Conservation (phyloP, 2,329 filamentous ascomycete genomes). For the Exserohilum turcica region DNA sequence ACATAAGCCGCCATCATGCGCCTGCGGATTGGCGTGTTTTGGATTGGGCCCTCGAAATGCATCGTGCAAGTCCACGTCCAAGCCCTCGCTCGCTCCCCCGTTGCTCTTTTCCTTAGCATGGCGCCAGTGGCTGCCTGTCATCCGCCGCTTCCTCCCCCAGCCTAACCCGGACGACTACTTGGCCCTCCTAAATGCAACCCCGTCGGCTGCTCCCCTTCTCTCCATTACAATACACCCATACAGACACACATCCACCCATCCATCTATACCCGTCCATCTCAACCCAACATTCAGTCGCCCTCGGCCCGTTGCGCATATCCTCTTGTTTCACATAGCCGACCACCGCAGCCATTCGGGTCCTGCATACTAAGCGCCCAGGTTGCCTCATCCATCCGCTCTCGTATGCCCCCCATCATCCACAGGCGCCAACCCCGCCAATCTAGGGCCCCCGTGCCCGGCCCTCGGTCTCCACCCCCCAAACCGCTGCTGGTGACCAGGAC, state of each 20-base stretch:
- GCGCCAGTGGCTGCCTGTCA: slow-evolving; percentile 34
- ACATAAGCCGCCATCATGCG: slow-evolving; percentile 30
- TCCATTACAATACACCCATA: slow-evolving; percentile 19
- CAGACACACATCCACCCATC: too few relatives aligned
- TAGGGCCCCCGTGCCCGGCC: slow-evolving; percentile 20
- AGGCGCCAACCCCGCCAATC: slow-evolving; percentile 44
- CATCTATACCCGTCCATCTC: slow-evolving; percentile 10
- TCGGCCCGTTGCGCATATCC: slow-evolving; percentile 30
- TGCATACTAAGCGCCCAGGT: slow-evolving; percentile 43
- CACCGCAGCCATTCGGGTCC: slow-evolving; percentile 32
- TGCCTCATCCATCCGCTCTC: slow-evolving; percentile 29
- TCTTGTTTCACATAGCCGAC: slow-evolving; percentile 38
- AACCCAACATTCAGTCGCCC: slow-evolving; percentile 28
- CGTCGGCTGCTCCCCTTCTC: slow-evolving; percentile 21
- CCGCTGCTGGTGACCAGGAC: slow-evolving; percentile 11
- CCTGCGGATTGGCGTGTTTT: slow-evolving; percentile 37
- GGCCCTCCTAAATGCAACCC: slow-evolving; percentile 10
- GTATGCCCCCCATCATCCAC: slow-evolving; percentile 30
- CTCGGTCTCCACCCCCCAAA: slow-evolving; percentile 20
- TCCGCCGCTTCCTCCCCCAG: slow-evolving; percentile 25
- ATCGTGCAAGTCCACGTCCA: slow-evolving; percentile 5
- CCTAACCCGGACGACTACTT: slow-evolving; percentile 17
- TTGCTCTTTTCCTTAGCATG: slow-evolving; percentile 25
- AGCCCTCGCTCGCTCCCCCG: slow-evolving; percentile 16
- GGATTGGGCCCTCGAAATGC: slow-evolving; percentile 27